Evolutionary conservation across 2,329 filamentous ascomycete genomes (phyloP), one percentile per base, ranked within the genome.

Genomic region (Fusarium sp.): DNA sequence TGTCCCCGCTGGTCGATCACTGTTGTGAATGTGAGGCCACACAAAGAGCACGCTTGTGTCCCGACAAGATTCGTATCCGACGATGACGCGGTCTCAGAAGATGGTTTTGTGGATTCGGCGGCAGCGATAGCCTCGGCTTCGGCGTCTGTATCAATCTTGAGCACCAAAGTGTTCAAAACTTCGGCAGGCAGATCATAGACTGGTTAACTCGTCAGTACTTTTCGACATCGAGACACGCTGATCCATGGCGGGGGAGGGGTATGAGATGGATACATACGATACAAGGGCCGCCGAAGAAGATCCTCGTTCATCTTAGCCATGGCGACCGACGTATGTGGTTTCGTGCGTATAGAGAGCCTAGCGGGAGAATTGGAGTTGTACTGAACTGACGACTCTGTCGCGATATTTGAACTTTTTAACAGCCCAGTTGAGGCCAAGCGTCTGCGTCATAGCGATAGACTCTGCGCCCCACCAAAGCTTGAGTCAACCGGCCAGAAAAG

Each of bases 1-100:
- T 99, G 96, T 67, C 90, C 89, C 70, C 94, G 90, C 80, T 98
- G 96, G 70, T 98, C 96, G 69, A 91, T 87, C 13, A 97, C 87
- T 15, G 88, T 92, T 38, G 87, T 79, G 78, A 97, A 98, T 10
- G 88, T 85, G 42, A 95, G 87, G 44, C 88, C 86, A 83, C 96
- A 99, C 9, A 98, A 87, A 2, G 92, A 90, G 81, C 96, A 99
- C 20, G 94, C 89, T 66, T 93, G 95, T 11, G 93, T 88, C 15
- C 90, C 90, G 42, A 89, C 87, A 68, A 87, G 77, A 74, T 84
- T 83, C 79, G 84, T 82, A 72, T 80, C 72, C 20, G 78, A 75
- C 5, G 79, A 59, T 24, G 71, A 68, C n/a, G 54, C 65, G 74
- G 71, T 74, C 63, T 76, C 71, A 35, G 81, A 66, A 41, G 58